A percentile compares a stretch with the other conserved stretches of the same genome.
phyloP scores from a whole-genome alignment of 495 filamentous ascomycete genomes.

The Poronia punctata region DNA sequence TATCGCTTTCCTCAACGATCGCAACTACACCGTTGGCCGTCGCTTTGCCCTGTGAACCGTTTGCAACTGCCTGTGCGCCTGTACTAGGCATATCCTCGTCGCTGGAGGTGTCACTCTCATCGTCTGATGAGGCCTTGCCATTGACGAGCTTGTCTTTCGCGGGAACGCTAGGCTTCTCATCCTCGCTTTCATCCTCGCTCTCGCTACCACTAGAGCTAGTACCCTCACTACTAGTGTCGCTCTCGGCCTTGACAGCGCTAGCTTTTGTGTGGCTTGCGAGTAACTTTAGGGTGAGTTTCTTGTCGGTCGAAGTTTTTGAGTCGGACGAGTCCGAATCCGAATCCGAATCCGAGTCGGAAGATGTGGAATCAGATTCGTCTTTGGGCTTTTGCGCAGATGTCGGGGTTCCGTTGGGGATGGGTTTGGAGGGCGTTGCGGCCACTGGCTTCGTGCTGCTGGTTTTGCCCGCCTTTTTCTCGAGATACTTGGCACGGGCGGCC shows the following conservation, averaged over 20 bases:
- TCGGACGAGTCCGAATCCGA: slow-evolving; percentile 18
- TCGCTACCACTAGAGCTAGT: slow-evolving; percentile 17
- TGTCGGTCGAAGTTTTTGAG: slow-evolving; percentile 12
- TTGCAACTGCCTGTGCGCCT: background rate
- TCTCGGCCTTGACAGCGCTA: background rate
- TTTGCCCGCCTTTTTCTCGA: slow-evolving; percentile 6
- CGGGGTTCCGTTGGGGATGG: slow-evolving; percentile 5
- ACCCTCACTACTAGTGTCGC: slow-evolving; percentile 20
- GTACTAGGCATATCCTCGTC: slow-evolving; percentile 5
- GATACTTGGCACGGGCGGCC: background rate
- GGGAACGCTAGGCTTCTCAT: background rate
- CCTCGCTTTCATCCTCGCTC: slow-evolving; percentile 9
- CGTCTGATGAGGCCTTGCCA: background rate
- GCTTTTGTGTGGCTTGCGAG: slow-evolving; percentile 5
- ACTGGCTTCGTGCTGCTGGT: slow-evolving; percentile 7
- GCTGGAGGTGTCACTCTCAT: slow-evolving; percentile 12
- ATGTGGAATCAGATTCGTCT: background rate
- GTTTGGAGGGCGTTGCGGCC: slow-evolving; percentile 6
- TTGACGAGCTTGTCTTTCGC: background rate
- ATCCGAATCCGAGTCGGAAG: slow-evolving; percentile 17
- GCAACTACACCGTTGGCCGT: background rate
- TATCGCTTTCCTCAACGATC: slow-evolving; percentile 13
- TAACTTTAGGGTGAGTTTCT: too few relatives aligned
- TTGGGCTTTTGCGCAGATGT: slow-evolving; percentile 3
- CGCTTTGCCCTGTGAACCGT: too few relatives aligned